Conservation (phyloP, 2,329 filamentous ascomycete species). For the Diaporthe citri region DNA sequence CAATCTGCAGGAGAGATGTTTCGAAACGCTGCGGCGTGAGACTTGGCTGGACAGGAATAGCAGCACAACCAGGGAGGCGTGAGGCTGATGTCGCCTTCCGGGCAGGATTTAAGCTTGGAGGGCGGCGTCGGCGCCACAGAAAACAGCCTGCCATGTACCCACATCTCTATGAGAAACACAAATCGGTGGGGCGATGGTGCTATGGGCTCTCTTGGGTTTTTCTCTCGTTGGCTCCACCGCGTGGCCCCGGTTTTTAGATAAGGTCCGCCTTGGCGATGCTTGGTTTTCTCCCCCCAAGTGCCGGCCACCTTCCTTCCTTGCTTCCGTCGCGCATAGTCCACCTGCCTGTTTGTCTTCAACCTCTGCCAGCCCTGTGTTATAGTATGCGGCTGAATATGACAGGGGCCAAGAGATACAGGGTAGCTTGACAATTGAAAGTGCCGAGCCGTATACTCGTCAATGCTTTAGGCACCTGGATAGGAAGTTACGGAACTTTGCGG, state of each 20-base stretch:
- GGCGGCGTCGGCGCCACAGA: not conserved
- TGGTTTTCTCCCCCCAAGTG: conserved; percentile 9
- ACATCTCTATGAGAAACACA: conserved; percentile 26
- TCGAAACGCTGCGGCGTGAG: not conserved
- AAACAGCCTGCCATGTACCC: not conserved
- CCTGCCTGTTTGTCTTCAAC: not conserved
- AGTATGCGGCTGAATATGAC: conserved; percentile 13
- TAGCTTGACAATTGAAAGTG: conserved; percentile 5
- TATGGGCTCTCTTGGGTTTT: not conserved
- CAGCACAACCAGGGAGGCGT: not conserved
- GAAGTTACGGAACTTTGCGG: not conserved
- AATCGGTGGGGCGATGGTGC: conserved; percentile 26
- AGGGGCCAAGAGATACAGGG: not conserved
- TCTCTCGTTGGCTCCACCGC: not conserved
- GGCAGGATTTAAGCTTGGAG: not conserved
- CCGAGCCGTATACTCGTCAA: conserved; percentile 1
- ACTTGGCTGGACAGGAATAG: not conserved
- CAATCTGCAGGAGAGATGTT: not conserved
- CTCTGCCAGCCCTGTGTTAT: not conserved
- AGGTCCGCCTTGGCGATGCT: conserved; percentile 32
- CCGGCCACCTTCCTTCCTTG: conserved; percentile 2
- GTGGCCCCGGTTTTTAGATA: conserved; percentile 25
- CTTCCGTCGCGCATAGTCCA: not conserved
- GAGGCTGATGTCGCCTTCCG: not conserved
- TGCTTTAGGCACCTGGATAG: not conserved